Conservation (phyloP, 1,284 basidiomycete genomes). For the Apiotrichum montevideense region DNA sequence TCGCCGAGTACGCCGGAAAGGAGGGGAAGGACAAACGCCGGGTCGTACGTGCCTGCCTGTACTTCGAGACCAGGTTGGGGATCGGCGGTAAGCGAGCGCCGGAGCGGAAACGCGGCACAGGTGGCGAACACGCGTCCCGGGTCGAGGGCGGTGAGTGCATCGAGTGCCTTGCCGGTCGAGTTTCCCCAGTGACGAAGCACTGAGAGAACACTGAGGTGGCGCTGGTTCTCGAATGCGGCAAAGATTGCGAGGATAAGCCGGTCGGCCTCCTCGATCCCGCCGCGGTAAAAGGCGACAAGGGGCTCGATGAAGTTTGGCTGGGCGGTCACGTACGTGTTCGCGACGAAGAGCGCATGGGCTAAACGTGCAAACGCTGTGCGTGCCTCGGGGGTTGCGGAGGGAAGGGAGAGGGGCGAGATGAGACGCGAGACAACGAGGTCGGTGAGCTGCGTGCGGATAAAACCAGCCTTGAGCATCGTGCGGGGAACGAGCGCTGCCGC, state of each 20-base stretch:
- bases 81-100: neutral
- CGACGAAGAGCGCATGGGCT: slow-evolving; percentile 61
- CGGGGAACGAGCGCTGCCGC: slow-evolving; percentile 47
- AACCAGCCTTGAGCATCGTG: slow-evolving; percentile 53
- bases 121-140: slow-evolving; percentile 63
- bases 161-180: slow-evolving; percentile 53
- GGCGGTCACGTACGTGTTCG: slow-evolving; percentile 71
- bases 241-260: slow-evolving; percentile 65
- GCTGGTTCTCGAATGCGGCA: slow-evolving; percentile 66
- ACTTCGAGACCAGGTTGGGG: slow-evolving; percentile 15
- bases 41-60: slow-evolving; percentile 60
- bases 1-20: slow-evolving; percentile 60
- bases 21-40: slow-evolving; percentile 67
- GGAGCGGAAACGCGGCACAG: slow-evolving; percentile 62
- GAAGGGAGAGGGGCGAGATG: slow-evolving; percentile 37
- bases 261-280: slow-evolving; percentile 61
- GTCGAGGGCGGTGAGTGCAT: slow-evolving; percentile 66
- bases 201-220: slow-evolving; percentile 59
- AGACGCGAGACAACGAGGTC: slow-evolving; percentile 50
- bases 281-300: slow-evolving; percentile 65
- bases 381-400: slow-evolving; percentile 60
- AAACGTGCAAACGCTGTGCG: slow-evolving; percentile 54
- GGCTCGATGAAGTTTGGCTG: slow-evolving; percentile 74
- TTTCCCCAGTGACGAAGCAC: slow-evolving; percentile 59
- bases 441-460: slow-evolving; percentile 39